These are phyloP conservation scores for Chenopodium quinoa DNA, from an alignment of 148 eudicot species.

Conservation along the genomic window DNA sequence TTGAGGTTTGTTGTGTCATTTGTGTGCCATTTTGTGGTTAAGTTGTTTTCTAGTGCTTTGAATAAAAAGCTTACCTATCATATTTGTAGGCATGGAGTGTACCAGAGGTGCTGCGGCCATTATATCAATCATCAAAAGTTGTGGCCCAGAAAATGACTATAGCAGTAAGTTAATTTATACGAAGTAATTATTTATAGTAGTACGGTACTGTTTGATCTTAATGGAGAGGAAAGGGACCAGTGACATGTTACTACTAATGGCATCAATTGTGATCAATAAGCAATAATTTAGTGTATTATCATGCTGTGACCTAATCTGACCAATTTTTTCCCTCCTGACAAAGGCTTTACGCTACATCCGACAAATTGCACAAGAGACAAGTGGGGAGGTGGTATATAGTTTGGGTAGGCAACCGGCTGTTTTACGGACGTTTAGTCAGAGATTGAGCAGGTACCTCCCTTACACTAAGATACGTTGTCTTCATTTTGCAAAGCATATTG, in stretches of 20 bases:
- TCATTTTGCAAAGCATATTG: neutral
- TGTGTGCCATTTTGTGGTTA: neutral
- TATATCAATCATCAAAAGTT: conserved; percentile 89
- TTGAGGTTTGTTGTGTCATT: conserved; percentile 53
- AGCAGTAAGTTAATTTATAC: conserved; percentile 48
- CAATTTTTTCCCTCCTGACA: conserved; percentile 10
- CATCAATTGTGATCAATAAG: neutral
- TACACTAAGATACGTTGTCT: neutral
- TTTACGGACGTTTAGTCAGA: conserved; percentile 88
- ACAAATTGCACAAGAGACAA: conserved; percentile 91
- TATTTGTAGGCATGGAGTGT: conserved; percentile 83
- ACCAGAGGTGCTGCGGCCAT: conserved; percentile 90
- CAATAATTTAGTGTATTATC: neutral
- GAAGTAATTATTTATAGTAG: neutral
- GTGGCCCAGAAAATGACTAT: conserved; percentile 93
- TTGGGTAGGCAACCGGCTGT: conserved; percentile 92
- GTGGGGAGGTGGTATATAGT: conserved; percentile 91
- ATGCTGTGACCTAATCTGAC: neutral
- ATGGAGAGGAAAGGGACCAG: neutral
- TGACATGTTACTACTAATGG: neutral
- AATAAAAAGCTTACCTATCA: conserved; percentile 1
- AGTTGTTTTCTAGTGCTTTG: neutral
- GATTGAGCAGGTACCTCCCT: conserved; percentile 64
- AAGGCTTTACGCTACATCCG: conserved; percentile 85
- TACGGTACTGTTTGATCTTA: neutral